Evolutionary conservation across 2,329 filamentous ascomycete species (phyloP).

Genomic region (Pseudopyrenochaeta lycopersici): DNA sequence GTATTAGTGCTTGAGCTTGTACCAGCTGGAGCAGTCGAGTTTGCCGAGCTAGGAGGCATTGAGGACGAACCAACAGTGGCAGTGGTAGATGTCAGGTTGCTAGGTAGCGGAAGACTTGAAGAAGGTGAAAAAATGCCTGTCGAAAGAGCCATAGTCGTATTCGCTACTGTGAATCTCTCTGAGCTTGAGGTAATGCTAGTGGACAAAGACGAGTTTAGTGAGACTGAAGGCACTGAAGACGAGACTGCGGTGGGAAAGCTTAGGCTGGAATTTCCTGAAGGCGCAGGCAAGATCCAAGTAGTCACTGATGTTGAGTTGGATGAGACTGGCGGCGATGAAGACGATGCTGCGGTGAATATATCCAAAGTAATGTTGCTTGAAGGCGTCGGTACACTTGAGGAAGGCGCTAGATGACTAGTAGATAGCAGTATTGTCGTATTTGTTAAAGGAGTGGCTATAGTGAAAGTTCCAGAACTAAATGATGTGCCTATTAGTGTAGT

Average conservation of each 20-base stretch:
- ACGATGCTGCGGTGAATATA: neutral
- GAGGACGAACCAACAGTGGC: neutral
- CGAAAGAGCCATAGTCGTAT: too few species aligned
- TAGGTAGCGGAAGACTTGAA: neutral
- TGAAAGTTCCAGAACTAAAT: too few species aligned
- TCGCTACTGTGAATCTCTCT: too few species aligned
- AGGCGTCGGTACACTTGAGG: neutral
- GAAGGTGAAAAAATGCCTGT: neutral
- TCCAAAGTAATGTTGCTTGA: neutral
- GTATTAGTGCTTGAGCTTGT: constrained; percentile 4
- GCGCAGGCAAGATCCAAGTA: neutral
- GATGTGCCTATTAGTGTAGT: neutral
- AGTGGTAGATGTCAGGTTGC: neutral
- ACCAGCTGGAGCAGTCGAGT: neutral
- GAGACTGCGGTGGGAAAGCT: neutral
- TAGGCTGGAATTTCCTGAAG: neutral
- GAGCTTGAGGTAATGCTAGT: too few species aligned
- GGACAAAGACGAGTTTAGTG: constrained; percentile 4
- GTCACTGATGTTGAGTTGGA: constrained; percentile 6
- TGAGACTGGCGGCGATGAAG: neutral
- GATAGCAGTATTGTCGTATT: neutral
- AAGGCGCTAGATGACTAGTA: neutral
- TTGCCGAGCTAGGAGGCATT: neutral
- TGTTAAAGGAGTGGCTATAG: too few species aligned
- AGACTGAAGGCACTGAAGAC: constrained; percentile 1